Evolutionary conservation across 1,284 basidiomycete genomes (phyloP).

Genomic region (Trichosporon ovoides): DNA sequence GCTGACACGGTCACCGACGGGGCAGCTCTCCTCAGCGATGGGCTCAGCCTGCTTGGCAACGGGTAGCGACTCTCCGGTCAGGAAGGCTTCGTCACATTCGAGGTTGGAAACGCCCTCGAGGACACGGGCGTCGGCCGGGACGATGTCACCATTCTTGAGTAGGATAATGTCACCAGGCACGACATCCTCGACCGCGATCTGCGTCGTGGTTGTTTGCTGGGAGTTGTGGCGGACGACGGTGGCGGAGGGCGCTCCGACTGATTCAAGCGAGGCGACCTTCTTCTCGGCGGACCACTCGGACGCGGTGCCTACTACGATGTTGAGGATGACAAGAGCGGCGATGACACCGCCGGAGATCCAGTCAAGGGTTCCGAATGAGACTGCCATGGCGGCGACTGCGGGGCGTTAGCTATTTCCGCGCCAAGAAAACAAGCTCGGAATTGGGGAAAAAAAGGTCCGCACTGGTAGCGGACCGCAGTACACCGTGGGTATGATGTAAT

Average conservation of each 20-base stretch:
- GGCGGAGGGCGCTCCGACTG: constrained; percentile 57
- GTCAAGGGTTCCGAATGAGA: constrained; percentile 61
- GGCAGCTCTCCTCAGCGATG: constrained; percentile 48
- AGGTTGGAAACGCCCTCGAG: constrained; percentile 53
- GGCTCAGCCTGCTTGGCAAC: constrained; percentile 56
- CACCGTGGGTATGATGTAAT: too few species aligned
- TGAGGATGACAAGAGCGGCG: constrained; percentile 58
- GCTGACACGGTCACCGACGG: constrained; percentile 52
- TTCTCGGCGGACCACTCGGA: constrained; percentile 52
- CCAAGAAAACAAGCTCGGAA: too few species aligned
- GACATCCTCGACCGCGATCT: constrained; percentile 57
- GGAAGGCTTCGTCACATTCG: constrained; percentile 62
- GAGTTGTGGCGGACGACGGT: constrained; percentile 53
- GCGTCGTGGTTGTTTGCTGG: constrained; percentile 40
- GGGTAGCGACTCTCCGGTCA: constrained; percentile 67
- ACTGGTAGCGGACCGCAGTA: too few species aligned
- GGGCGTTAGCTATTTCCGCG: background rate
- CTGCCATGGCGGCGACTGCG: constrained; percentile 57
- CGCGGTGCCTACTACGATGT: constrained; percentile 50
- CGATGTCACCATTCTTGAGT: constrained; percentile 58
- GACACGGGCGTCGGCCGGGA: constrained; percentile 57
- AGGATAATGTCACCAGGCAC: constrained; percentile 61
- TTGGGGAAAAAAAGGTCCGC: background rate
- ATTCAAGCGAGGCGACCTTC: constrained; percentile 50
- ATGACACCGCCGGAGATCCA: constrained; percentile 64